These are phyloP conservation scores for Suillus luteus DNA, from an alignment of 768 basidiomycete genomes.

Conservation along the genomic window DNA sequence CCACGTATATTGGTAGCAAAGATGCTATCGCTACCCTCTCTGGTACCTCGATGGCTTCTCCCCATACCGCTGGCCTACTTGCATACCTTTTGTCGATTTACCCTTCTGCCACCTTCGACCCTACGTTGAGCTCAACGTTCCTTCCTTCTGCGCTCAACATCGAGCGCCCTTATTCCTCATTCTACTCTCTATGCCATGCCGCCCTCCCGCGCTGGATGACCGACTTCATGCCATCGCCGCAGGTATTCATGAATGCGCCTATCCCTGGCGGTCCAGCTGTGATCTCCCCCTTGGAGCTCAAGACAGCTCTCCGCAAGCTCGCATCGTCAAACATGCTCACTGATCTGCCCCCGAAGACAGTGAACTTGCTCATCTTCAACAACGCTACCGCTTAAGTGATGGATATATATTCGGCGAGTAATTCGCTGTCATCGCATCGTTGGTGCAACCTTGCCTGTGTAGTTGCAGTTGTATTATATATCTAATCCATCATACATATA, in stretches of 20 bases:
- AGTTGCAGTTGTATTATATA: constrained; percentile 10
- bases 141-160: constrained; percentile 36
- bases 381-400: constrained; percentile 54
- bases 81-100: constrained; percentile 93
- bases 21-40: constrained; percentile 74
- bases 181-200: constrained; percentile 57
- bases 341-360: constrained; percentile 50
- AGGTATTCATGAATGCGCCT: constrained; percentile 46
- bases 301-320: constrained; percentile 68
- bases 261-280: constrained; percentile 41
- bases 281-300: constrained; percentile 72
- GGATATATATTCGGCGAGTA: background rate
- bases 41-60: constrained; percentile 94
- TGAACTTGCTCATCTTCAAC: constrained; percentile 80
- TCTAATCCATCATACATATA: constrained; percentile 8
- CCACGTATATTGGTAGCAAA: constrained; percentile 74
- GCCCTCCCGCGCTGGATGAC: constrained; percentile 61
- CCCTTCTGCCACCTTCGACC: constrained; percentile 65
- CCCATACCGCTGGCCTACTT: constrained; percentile 85
- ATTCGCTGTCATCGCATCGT: constrained; percentile 9
- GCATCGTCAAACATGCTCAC: constrained; percentile 52
- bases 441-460: background rate
- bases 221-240: constrained; percentile 56
- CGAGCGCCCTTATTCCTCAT: constrained; percentile 41
- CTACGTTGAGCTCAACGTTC: constrained; percentile 42